Evolutionary conservation across 2,329 filamentous ascomycete species (phyloP), one percentile per base, ranked within the genome.

Genomic region (Neonectria ditissima): DNA sequence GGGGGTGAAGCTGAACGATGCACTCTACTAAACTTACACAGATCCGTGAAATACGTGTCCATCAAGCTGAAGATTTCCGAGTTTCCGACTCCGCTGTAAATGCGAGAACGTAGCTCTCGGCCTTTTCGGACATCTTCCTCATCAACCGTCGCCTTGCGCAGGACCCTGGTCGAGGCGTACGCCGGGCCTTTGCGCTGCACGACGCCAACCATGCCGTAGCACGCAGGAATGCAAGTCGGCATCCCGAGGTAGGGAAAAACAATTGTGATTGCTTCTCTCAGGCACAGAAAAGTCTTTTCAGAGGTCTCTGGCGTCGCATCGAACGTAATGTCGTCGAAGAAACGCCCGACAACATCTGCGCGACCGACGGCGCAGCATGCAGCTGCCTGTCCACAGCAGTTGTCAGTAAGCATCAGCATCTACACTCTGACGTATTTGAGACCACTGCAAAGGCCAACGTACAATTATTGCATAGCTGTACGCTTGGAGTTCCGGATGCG

Each of bases 171-270:
- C 8, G 59, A 66, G 22, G 65, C 65, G 54, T 66, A 66, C 7
- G 41, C 24, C 3, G 48, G 5, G 6, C 65, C 65, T 50, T 67
- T 67, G 2, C 65, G 56, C 32, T 67, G 48, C 30, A 67, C 60
- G 5, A 67, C 65, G 22, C 65, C 65, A 67, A 67, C 62, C 65
- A 67, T 67, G 30, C 65, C 63, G 28, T 67, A 67, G 24, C 65
- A 67, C n/a, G 65, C 65, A 6, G 65, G 65, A 41, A 67, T 66
- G 2, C 63, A 66, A 1, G 63, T 67, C n/a, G 65, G 65, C 63
- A 67, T 64, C 22, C 65, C 65, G 0, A 67, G 4, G 16, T 67
- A 67, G 37, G 63, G 65, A 6, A 66, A 66, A 1, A 67, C 41
- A 4, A 67, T 67, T 1, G 65, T 67, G 14, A 67, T 67, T 5